Base-by-base conservation (phyloP, 2,329 filamentous ascomycete genomes). In the Penicillium sp. region DNA sequence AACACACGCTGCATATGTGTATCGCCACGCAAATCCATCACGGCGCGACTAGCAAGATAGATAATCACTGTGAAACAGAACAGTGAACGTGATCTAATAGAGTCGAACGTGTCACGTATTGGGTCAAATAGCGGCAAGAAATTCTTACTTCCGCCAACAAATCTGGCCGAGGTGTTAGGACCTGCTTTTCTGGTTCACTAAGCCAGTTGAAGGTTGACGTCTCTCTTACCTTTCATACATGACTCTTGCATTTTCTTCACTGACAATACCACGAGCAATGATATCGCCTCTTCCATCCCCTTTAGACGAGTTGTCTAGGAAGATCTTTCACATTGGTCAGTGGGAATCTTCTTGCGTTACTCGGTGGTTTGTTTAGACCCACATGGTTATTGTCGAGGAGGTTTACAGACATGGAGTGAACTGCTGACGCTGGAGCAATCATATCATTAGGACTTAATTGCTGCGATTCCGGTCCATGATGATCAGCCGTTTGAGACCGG, bases 321-420 rank as follows among this genome's bases (percentile, higher is more conserved):
- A 76, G 4, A 76, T 75, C 70, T 75, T 55, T 30, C 4, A 9
- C 2, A 33, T 7, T 7, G 3, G 53, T 13, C 55, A 49, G n/a
- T 28, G 1, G 17, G 37, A 12, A 3, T 19, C 28, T 13, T 38
- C 30, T 17, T 9, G 30, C 10, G 4, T n/a, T 22, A 26, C 10
- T 22, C 26, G 10, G 7, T 17, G 37, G 3, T n/a, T 22, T 19
- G 45, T 53, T 42, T 30, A 3, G 22, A 58, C 72, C 67, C 33
- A 74, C 72, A 59, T 71, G 67, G 45, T 73, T 71, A 9, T 69
- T 69, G 10, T 68, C 75, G 1, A 72, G 55, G 15, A 76, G 60
- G 44, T 76, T 76, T 24, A 76, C 73, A 10, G 75, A 76, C 74
- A 76, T 76, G 1, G 74, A 76, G 60, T 76, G 75, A 59, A 76